Base-by-base conservation (phyloP, 495 filamentous ascomycete species). In the Hypoxylon intermedium region DNA sequence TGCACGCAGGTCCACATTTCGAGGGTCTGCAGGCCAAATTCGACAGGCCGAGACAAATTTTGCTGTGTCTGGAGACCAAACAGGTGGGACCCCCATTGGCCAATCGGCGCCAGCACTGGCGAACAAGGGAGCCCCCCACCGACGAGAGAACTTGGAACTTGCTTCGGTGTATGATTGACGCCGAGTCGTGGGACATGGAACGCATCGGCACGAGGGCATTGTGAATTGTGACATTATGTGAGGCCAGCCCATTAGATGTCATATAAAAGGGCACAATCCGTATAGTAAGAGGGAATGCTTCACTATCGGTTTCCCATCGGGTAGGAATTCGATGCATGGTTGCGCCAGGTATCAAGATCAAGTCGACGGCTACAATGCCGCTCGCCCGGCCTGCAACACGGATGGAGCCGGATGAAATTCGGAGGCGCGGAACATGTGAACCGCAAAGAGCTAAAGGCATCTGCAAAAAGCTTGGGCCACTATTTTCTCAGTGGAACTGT, bases 11-110 rank as follows among this genome's bases (percentile, higher is more conserved):
- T 53, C 62, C 62, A 67, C 63, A 62, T 47, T 62, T 46, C 28
- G 44, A 67, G 58, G n/a, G 63, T 67, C 63, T 67, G 63, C 63
- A 67, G 63, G 63, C 38, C 63, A 62, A 62, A 54, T 58, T 67
- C 52, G 58, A 62, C 53, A 62, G 58, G 58, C 53, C 48, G 48
- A 61, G 58, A 67, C 58, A 67, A 67, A 66, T 56, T 67, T 67
- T 67, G 53, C 58, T 53, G 26, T 38, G 63, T 67, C 63, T 67
- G 41, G 41, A 67, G 63, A 67, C 63, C 63, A 62, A 37, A 9
- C 40, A 7, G 58, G 63, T 67, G 63, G 63, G 49, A 30, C 63
- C 15, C n/a, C 26, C 56, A 67, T 67, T 67, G 63, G 43, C 63
- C 63, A 67, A 67, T 67, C 53, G 58, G 63, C 47, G 43, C 13